These are phyloP conservation scores for Pichia sp. DNA, from an alignment of 1,139 yeast genomes.

Conservation along the genomic window DNA sequence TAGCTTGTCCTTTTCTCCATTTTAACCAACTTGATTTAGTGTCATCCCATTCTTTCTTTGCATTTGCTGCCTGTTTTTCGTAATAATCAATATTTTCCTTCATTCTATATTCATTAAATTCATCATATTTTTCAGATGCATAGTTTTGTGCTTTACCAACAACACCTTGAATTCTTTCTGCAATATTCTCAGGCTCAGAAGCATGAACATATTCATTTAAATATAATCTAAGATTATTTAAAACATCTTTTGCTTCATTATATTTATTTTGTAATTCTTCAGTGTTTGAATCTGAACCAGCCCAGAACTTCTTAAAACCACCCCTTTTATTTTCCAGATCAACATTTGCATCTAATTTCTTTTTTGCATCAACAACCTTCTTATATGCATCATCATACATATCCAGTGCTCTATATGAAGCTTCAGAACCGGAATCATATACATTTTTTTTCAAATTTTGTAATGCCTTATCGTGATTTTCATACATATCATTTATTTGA, in stretches of 20 bases:
- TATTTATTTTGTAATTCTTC: conserved; percentile 9
- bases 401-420: conserved; percentile 7
- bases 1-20: conserved; percentile 11
- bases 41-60: conserved; percentile 11
- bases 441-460: conserved; percentile 5
- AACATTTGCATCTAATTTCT: conserved; percentile 1
- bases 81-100: conserved; percentile 4
- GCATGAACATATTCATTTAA: conserved; percentile 22
- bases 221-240: conserved; percentile 18
- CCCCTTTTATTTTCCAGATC: neutral
- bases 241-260: conserved; percentile 8
- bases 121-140: conserved; percentile 35
- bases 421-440: conserved; percentile 6
- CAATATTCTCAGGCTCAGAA: neutral
- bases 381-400: conserved; percentile 11
- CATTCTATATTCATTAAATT: conserved; percentile 24
- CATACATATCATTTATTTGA: neutral
- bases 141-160: conserved; percentile 31
- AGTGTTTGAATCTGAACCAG: neutral
- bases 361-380: conserved; percentile 10
- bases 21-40: conserved; percentile 11
- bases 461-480: neutral
- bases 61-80: conserved; percentile 7
- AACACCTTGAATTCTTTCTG: conserved; percentile 2
- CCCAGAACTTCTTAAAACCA: conserved; percentile 8